Conservation (phyloP, 2,329 filamentous ascomycete species). For the Penicillium hesseltinei region DNA sequence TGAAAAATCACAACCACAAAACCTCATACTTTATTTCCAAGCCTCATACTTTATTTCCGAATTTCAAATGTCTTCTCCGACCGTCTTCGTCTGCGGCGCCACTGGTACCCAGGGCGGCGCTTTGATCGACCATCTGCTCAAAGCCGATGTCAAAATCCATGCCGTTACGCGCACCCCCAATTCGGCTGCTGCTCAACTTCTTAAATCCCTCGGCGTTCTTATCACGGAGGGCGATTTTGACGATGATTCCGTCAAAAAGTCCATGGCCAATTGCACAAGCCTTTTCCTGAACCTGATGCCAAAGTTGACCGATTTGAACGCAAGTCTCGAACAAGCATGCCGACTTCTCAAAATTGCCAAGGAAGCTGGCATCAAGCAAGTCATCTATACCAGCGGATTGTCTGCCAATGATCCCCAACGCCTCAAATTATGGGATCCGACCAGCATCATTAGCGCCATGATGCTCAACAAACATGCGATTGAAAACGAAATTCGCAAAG, state of each 20-base stretch:
- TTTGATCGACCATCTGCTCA: conserved; percentile 28
- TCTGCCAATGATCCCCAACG: conserved; percentile 29
- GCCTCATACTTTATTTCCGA: background rate
- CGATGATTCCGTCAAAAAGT: conserved; percentile 26
- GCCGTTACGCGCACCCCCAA: conserved; percentile 29
- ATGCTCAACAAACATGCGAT: conserved; percentile 44
- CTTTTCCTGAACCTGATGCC: conserved; percentile 30
- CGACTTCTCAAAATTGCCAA: conserved; percentile 28
- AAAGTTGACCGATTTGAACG: conserved; percentile 6
- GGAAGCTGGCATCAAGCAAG: conserved; percentile 30
- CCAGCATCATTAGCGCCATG: conserved; percentile 29
- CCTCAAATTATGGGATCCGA: conserved; percentile 24
- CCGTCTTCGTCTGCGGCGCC: conserved; percentile 30
- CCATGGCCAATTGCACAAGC: conserved; percentile 30
- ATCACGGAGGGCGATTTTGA: conserved; percentile 34
- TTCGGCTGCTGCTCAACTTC: conserved; percentile 25
- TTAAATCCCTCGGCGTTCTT: conserved; percentile 28
- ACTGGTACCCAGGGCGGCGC: conserved; percentile 35
- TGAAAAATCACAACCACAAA: background rate
- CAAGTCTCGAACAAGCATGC: conserved; percentile 29
- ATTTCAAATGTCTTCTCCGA: conserved; percentile 13
- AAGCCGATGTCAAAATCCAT: conserved; percentile 30
- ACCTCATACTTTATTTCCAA: background rate
- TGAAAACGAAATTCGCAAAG: conserved; percentile 40
- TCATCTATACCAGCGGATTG: conserved; percentile 34